Conservation (phyloP, 805 yeast species). For the Candida namnaoensis region DNA sequence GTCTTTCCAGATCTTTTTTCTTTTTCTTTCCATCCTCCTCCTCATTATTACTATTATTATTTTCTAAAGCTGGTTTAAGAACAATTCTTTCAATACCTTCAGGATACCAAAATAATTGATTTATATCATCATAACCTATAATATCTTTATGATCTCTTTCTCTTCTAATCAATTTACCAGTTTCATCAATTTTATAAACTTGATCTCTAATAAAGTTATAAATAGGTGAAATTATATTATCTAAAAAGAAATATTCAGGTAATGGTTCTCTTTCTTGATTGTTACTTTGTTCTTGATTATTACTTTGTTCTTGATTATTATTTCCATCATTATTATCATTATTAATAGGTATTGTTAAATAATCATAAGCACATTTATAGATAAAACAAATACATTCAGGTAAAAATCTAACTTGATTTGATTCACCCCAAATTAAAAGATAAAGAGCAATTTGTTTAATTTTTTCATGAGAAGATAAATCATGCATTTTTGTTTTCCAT, state of each 20-base stretch:
- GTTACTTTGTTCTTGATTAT: slow-evolving; percentile 28
- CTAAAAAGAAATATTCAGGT: slow-evolving; percentile 36
- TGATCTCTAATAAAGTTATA: slow-evolving; percentile 52
- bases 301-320: slow-evolving; percentile 16
- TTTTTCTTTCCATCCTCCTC: too few species aligned
- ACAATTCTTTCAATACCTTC: slow-evolving; percentile 58
- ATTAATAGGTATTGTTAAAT: slow-evolving; percentile 34
- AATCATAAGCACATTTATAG: slow-evolving; percentile 71
- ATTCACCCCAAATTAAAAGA: slow-evolving; percentile 84
- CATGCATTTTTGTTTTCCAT: slow-evolving; percentile 45
- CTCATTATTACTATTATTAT: slow-evolving; percentile 20
- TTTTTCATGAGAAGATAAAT: slow-evolving; percentile 38
- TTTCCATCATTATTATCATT: slow-evolving; percentile 42
- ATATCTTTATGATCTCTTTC: slow-evolving; percentile 60
- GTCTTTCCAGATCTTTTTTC: slow-evolving; percentile 10
- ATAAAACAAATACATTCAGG: slow-evolving; percentile 86
- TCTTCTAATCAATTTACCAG: slow-evolving; percentile 32
- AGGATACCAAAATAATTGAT: slow-evolving; percentile 81
- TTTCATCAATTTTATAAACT: slow-evolving; percentile 37
- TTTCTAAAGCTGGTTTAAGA: slow-evolving; percentile 18
- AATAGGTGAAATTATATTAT: slow-evolving; percentile 66
- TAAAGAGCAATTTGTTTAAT: slow-evolving; percentile 61
- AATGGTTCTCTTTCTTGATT: slow-evolving; percentile 20
- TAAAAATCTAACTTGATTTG: slow-evolving; percentile 75
- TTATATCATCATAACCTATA: slow-evolving; percentile 86